Base-by-base conservation (phyloP, 306 rosid species). In the Carpinus viminea region DNA sequence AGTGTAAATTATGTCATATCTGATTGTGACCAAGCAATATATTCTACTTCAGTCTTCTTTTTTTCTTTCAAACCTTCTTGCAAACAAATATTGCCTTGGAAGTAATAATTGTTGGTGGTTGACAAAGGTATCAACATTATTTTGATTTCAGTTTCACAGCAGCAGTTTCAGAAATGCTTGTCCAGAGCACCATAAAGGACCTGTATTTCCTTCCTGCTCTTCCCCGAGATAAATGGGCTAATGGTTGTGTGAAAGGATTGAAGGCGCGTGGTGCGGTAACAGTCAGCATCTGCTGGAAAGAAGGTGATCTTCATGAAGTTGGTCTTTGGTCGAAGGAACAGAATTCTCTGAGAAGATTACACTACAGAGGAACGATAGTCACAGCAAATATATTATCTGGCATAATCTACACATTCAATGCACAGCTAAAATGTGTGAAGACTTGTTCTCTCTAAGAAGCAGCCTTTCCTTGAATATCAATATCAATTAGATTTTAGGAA, bases 101-200 rank as follows among this genome's bases (percentile, higher is more conserved):
- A n/a, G 31, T 38, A 4, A 10, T 7, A 60, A 15, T 17, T 62
- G 46, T 34, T 62, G 47, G 70, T 17, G 47, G 41, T 68, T 43
- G 48, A 43, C 72, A 34, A 61, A 16, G 55, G 43, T 12, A 7
- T 50, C 12, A 70, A 66, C 9, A 26, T 7, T 77, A 10, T 64
- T 60, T 64, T 13, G 54, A 21, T 70, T 64, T 17, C 85, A 91
- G 92, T 16, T 91, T 91, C 78, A 57, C 85, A 43, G 89, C 93
- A 1, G 89, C 88, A 38, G 78, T 89, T 28, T 86, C 93, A n/a
- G 93, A 89, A 81, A 83, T 89, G 89, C 88, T 89, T 28, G 80
- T 87, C 21, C 93, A 89, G 80, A 89, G 93, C 83, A 87, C 88
- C 4, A 17, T 79, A 62, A 75, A 71, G 7, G 93, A 89, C 53